Evolutionary conservation across 2,329 filamentous ascomycete species (phyloP), one percentile per base, ranked within the genome.

Genomic region (Sphaceloma murrayae): DNA sequence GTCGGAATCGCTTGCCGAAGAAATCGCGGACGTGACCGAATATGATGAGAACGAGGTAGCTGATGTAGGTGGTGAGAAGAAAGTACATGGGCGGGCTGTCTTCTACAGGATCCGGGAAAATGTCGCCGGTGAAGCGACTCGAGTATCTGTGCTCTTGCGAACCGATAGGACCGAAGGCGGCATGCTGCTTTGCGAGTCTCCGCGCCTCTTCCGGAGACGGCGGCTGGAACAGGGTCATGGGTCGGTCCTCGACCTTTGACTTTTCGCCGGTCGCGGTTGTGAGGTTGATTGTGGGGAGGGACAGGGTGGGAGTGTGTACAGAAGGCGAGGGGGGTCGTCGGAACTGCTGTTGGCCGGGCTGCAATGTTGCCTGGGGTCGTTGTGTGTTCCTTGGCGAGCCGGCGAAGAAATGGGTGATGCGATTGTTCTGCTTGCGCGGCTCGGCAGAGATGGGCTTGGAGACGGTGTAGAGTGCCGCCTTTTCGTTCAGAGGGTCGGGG

Each of bases 1-100:
- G 78, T 60, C 82, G 82, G 67, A 98, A 95, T 50, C 85, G 78
- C 72, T 96, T 95, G 63, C 91, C 89, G 61, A 98, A 96, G 67
- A 95, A 96, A 63, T 98, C 91, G 60, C 89, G 80, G 49, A 95
- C 79, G 61, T 98, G 91, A 46, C 91, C 91, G 52, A 95, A 88
- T 52, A 91, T 78, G 61, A 98, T 96, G 56, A 98, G 76, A 54
- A 96, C 80, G 52, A 98, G 75, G 65, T 98, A 98, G 67, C 87
- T 95, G 65, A 98, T 85, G 71, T 98, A 98, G 57, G 91, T 98
- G 26, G 91, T 96, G 54, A 98, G 75, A 57, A 98, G 78, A 67
- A 85, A 95, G 72, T 88, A 96, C 68, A 95, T 96, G 13, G 89
- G 86, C 31, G 91, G 89, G 63, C 95, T 89, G 59, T 98, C 91